Base-by-base conservation (phyloP, 2,329 filamentous ascomycete species). In the Aspergillus awamori region DNA sequence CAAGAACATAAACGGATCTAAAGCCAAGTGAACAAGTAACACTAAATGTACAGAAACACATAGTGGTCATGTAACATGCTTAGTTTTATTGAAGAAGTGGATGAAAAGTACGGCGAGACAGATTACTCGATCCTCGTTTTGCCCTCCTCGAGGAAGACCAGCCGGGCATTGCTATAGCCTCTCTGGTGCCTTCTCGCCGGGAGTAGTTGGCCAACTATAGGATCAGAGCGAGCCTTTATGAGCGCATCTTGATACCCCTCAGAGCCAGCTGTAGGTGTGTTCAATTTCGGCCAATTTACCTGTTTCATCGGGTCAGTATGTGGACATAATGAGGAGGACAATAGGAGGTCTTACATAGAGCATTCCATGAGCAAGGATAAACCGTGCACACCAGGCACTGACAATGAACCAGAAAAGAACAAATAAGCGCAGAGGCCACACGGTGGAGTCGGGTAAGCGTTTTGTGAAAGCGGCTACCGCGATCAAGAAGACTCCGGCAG, bases 231-330 rank as follows among this genome's bases (percentile, higher is more conserved):
- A 11, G 93, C 93, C 73, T 92, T 91, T 67, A 84, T 84, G 67
- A 97, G 87, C 56, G 94, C 91, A 69, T 97, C 93, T 70, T 92
- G 88, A 77, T 93, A 96, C 41, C 92, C 92, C 71, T 99, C 95
- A 6, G 87, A 85, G 2, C 92, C 93, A 78, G 90, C 96, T 2
- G 91, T 87, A 15, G 92, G 89, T 10, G 93, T 93, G 76, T 96
- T 96, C 52, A 99, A 86, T 74, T 96, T 97, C 8, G 95, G 95
- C 95, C 96, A 99, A 79, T 97, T 98, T 68, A 97, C 93, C 93
- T 97, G 63, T 48, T 49, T 53, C 17, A 57, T 1, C 30, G 8
- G 45, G 53, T 65, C 55, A 64, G 63, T 38, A 57, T 11, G 13
- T 4, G 51, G 33, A 5, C 47, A 20, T 13, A 17, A 53, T 8